phyloP scores from a whole-genome alignment of 176 grass and related monocot genomes.

The Cenchrus americanus region DNA sequence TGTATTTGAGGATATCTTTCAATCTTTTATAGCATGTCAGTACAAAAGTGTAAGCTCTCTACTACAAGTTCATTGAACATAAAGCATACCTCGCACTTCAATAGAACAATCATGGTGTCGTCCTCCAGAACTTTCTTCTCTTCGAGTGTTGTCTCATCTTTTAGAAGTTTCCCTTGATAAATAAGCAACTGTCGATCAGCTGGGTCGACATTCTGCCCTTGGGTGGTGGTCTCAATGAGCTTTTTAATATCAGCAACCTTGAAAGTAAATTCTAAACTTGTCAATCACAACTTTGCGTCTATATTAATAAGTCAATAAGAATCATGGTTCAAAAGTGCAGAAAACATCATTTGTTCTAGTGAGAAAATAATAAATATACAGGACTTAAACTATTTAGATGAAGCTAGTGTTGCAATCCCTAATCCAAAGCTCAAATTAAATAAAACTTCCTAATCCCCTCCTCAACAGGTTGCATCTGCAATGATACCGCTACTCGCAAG shows the following conservation, averaged over 20 bases:
- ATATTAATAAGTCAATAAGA: neutral
- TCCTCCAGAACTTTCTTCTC: constrained; percentile 77
- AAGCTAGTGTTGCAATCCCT: neutral
- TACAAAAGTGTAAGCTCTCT: neutral
- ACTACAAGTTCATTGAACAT: neutral
- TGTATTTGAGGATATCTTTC: neutral
- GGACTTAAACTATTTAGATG: neutral
- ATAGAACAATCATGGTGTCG: constrained; percentile 79
- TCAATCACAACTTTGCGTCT: neutral
- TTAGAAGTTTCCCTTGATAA: constrained; percentile 73
- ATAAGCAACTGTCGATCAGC: constrained; percentile 87
- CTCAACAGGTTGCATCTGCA: neutral
- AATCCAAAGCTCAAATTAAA: neutral
- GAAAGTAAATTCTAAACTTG: neutral
- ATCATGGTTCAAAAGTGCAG: neutral
- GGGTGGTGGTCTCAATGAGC: constrained; percentile 56
- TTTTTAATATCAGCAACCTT: constrained; percentile 78
- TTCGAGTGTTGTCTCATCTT: constrained; percentile 76
- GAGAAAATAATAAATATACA: neutral
- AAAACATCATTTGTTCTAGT: neutral
- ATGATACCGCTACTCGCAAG: neutral
- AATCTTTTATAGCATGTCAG: neutral
- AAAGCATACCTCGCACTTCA: constrained; percentile 36
- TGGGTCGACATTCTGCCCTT: constrained; percentile 69
- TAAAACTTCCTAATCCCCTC: neutral